Conservation (phyloP, 805 yeast genomes). For the Suhomyces emberorum region DNA sequence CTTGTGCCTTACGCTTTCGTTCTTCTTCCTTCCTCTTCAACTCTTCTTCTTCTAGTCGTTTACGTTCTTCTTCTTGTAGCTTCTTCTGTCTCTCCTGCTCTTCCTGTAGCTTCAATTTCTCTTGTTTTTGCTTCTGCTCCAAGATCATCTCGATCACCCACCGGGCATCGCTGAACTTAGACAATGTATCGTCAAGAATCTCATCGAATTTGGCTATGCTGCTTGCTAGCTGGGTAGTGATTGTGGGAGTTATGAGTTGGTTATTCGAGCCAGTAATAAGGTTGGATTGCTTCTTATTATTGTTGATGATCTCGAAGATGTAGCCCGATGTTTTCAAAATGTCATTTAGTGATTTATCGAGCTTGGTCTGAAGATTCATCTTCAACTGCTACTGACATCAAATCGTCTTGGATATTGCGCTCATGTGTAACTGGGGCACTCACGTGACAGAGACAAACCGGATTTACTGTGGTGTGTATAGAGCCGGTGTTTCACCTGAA, state of each 20-base stretch:
- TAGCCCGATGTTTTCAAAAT: constrained; percentile 42
- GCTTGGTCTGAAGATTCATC: constrained; percentile 39
- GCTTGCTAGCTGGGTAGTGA: constrained; percentile 32
- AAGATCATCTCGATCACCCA: constrained; percentile 44
- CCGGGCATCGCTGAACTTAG: constrained; percentile 40
- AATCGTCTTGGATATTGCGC: too few species aligned
- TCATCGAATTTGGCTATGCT: constrained; percentile 39
- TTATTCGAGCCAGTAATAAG: constrained; percentile 41
- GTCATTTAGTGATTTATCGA: constrained; percentile 39
- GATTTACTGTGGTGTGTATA: too few species aligned
- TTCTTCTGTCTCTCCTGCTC: constrained; percentile 29
- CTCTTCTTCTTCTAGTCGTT: constrained; percentile 14
- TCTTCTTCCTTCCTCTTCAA: constrained; percentile 12
- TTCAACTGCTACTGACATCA: too few species aligned
- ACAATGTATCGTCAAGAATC: constrained; percentile 40
- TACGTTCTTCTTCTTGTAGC: constrained; percentile 24
- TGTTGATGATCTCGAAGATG: constrained; percentile 40
- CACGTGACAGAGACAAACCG: too few species aligned
- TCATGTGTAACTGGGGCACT: too few species aligned
- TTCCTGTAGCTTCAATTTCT: constrained; percentile 36
- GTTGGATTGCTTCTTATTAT: constrained; percentile 39
- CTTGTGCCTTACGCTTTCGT: constrained; percentile 3
- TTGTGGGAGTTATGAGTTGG: constrained; percentile 36
- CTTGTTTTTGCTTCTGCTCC: constrained; percentile 40
- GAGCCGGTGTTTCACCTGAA: too few species aligned